Conservation (phyloP, 2,329 filamentous ascomycete genomes). For the Orbilia blumenaviensis region DNA sequence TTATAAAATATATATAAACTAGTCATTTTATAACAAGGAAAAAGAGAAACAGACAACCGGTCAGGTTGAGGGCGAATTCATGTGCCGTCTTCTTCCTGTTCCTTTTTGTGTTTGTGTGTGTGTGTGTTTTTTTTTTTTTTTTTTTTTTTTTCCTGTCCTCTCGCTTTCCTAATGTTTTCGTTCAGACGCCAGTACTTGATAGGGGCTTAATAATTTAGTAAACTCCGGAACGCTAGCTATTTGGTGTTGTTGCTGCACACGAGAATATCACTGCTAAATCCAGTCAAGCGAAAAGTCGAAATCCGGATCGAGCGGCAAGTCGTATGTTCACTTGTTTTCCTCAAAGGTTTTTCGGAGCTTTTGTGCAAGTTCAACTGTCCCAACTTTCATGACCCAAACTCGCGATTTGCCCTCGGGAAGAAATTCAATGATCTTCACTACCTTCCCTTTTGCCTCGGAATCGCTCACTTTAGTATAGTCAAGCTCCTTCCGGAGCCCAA, state of each 20-base stretch:
- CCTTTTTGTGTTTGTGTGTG: too few species aligned
- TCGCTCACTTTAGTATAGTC: constrained; percentile 52
- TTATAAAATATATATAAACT: too few species aligned
- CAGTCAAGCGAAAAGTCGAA: not conserved
- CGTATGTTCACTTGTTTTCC: constrained; percentile 51
- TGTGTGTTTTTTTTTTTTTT: too few species aligned
- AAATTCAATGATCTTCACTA: constrained; percentile 55
- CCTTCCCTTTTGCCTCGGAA: constrained; percentile 52
- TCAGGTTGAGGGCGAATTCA: too few species aligned
- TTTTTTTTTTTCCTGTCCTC: too few species aligned
- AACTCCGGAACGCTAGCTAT: too few species aligned
- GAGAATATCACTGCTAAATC: not conserved
- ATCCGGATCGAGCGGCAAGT: not conserved
- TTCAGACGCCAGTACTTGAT: too few species aligned
- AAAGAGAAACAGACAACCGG: too few species aligned
- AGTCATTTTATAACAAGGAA: too few species aligned
- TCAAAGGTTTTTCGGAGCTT: constrained; percentile 54
- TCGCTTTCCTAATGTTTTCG: too few species aligned
- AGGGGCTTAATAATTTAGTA: too few species aligned
- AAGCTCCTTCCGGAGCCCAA: constrained; percentile 55
- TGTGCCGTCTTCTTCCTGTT: too few species aligned
- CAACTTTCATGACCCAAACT: constrained; percentile 55
- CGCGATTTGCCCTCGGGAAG: constrained; percentile 42
- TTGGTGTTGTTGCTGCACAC: not conserved
- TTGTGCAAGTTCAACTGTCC: constrained; percentile 54